Conservation (phyloP, 2,329 filamentous ascomycete species). For the Fusarium domesticum region DNA sequence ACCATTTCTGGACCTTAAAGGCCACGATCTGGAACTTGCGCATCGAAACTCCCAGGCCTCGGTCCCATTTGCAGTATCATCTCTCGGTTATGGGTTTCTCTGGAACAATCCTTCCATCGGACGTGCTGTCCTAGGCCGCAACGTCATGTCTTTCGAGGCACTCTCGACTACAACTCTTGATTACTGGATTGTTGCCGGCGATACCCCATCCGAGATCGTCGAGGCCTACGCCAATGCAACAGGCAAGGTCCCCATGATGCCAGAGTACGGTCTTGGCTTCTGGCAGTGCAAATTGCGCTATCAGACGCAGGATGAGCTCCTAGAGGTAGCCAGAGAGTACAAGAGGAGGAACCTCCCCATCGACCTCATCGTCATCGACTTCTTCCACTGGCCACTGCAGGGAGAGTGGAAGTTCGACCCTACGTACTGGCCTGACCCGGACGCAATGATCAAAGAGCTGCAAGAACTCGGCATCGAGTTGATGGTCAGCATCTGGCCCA, state of each 20-base stretch:
- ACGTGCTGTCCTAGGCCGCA: conserved; percentile 58
- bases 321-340: conserved; percentile 59
- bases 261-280: conserved; percentile 64
- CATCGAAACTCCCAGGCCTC: conserved; percentile 66
- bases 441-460: conserved; percentile 62
- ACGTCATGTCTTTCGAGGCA: conserved; percentile 60
- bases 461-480: conserved; percentile 57
- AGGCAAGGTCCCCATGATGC: conserved; percentile 63
- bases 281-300: conserved; percentile 68
- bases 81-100: conserved; percentile 58
- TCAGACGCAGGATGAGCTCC: conserved; percentile 61
- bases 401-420: conserved; percentile 67
- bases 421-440: conserved; percentile 63
- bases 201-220: conserved; percentile 53
- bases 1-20: conserved; percentile 60
- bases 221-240: conserved; percentile 55
- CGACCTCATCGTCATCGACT: conserved; percentile 65
- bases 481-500: conserved; percentile 70
- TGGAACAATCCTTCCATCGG: conserved; percentile 67
- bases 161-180: conserved; percentile 56
- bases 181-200: conserved; percentile 62
- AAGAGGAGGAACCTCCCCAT: conserved; percentile 53
- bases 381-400: conserved; percentile 65
- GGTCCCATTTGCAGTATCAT: conserved; percentile 60
- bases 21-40: conserved; percentile 59